Percentiles rank a stretch among this genome's conserved stretches.
Evolutionary conservation across 495 filamentous ascomycete genomes (phyloP).

Genomic region (Neurospora discreta): DNA sequence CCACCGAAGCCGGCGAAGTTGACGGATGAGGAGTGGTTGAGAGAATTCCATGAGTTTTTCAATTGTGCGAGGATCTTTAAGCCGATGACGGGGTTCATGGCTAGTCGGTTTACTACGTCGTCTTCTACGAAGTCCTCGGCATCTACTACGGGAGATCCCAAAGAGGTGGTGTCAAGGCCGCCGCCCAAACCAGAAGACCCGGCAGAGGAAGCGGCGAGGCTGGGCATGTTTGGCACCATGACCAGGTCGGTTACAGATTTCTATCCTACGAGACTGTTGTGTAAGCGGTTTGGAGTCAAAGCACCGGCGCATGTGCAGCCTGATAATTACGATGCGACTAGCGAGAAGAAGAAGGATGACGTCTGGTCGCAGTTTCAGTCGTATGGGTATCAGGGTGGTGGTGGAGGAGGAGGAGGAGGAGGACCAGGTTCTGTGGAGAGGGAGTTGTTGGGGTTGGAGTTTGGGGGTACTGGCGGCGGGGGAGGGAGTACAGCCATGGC

Average conservation of each 20-base stretch:
- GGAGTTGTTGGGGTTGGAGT: constrained; percentile 5
- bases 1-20: constrained; percentile 43
- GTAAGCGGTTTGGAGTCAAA: constrained; percentile 83
- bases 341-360: constrained; percentile 23
- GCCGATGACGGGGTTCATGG: constrained; percentile 84
- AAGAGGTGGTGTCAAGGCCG: constrained; percentile 43
- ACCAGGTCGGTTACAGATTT: constrained; percentile 65
- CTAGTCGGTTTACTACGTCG: constrained; percentile 68
- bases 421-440: neutral
- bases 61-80: constrained; percentile 87
- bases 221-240: constrained; percentile 89
- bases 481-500: constrained; percentile 20
- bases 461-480: constrained; percentile 5
- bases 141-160: constrained; percentile 17
- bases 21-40: constrained; percentile 60
- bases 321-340: constrained; percentile 36
- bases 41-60: constrained; percentile 77
- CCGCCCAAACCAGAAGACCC: constrained; percentile 60
- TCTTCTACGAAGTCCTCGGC: constrained; percentile 24
- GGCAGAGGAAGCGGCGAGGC: constrained; percentile 73
- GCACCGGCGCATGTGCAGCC: constrained; percentile 60
- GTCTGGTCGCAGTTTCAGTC: constrained; percentile 25
- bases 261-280: constrained; percentile 71
- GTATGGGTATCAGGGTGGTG: neutral
- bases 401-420: neutral